Percentiles rank a stretch among this genome's conserved stretches.
These are phyloP conservation scores for Hippophae tibetana DNA, from an alignment of 306 rosid species.

Conservation along the genomic window DNA sequence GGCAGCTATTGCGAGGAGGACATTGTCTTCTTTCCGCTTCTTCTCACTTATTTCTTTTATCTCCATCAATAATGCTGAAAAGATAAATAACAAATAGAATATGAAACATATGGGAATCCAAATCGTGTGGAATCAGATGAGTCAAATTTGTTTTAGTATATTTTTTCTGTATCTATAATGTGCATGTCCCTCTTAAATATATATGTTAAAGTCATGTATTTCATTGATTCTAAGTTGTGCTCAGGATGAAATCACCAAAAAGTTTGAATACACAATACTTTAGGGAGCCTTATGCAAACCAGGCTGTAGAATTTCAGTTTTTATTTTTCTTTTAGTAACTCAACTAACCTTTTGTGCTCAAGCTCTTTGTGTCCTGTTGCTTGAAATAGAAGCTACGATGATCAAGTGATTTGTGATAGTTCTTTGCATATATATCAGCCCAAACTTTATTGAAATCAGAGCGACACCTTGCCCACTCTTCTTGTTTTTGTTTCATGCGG, in stretches of 20 bases:
- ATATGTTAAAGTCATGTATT: too few relatives aligned
- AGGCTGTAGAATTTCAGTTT: too few relatives aligned
- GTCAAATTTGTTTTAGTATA: neutral
- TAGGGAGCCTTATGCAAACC: too few relatives aligned
- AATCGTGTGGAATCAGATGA: neutral
- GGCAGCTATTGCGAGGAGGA: constrained; percentile 92
- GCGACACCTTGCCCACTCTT: constrained; percentile 96
- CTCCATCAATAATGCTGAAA: constrained; percentile 83
- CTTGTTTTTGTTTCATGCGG: constrained; percentile 96
- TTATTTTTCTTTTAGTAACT: too few relatives aligned
- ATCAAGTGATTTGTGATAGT: constrained; percentile 96
- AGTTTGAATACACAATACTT: too few relatives aligned
- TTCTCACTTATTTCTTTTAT: constrained; percentile 95
- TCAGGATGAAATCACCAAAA: too few relatives aligned
- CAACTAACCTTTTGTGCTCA: constrained; percentile 76
- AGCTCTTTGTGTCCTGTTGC: constrained; percentile 91
- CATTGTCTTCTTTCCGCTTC: constrained; percentile 91
- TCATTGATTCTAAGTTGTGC: too few relatives aligned
- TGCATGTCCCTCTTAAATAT: too few relatives aligned
- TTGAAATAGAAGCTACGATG: constrained; percentile 99
- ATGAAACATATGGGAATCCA: constrained; percentile 2
- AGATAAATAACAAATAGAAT: constrained; percentile 17
- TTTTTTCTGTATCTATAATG: too few relatives aligned
- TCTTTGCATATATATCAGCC: constrained; percentile 95
- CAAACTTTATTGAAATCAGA: constrained; percentile 92